These are phyloP conservation scores for Parafenestella ontariensis DNA, from an alignment of 2,329 filamentous ascomycete genomes.

Conservation along the genomic window DNA sequence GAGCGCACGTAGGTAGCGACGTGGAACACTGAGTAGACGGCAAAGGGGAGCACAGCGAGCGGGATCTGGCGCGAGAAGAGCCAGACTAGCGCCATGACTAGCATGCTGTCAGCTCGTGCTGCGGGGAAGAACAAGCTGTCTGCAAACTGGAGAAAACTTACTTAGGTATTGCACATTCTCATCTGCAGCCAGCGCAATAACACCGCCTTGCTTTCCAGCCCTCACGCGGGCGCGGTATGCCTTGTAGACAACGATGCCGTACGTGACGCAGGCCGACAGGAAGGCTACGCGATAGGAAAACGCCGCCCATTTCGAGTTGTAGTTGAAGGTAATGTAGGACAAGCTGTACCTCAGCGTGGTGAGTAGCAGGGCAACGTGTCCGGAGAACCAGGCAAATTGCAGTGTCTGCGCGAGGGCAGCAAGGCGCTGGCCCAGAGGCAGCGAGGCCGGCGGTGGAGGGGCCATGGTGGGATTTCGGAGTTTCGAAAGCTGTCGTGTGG, in stretches of 20 bases:
- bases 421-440: constrained; percentile 77
- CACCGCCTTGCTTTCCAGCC: constrained; percentile 70
- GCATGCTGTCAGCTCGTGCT: constrained; percentile 28
- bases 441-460: constrained; percentile 72
- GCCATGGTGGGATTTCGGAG: constrained; percentile 62
- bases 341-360: constrained; percentile 82
- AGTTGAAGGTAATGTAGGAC: constrained; percentile 90
- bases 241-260: constrained; percentile 99
- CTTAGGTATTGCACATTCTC: constrained; percentile 98
- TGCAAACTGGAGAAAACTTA: constrained; percentile 60
- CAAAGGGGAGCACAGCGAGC: constrained; percentile 90
- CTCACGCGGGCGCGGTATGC: constrained; percentile 86
- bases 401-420: constrained; percentile 83
- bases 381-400: constrained; percentile 77
- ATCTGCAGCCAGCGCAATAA: constrained; percentile 75
- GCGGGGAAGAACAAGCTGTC: constrained; percentile 1
- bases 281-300: constrained; percentile 92
- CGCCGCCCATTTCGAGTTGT: constrained; percentile 75
- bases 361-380: constrained; percentile 85
- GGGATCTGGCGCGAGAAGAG: constrained; percentile 89
- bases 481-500: constrained; percentile 34
- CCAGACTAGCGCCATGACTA: constrained; percentile 95
- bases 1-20: constrained; percentile 95
- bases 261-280: constrained; percentile 85
- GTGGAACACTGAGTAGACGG: constrained; percentile 98